A percentile compares a stretch with the other conserved stretches of the same genome.
Conservation (phyloP, 306 rosid genomes). For the Albizia julibrissin region DNA sequence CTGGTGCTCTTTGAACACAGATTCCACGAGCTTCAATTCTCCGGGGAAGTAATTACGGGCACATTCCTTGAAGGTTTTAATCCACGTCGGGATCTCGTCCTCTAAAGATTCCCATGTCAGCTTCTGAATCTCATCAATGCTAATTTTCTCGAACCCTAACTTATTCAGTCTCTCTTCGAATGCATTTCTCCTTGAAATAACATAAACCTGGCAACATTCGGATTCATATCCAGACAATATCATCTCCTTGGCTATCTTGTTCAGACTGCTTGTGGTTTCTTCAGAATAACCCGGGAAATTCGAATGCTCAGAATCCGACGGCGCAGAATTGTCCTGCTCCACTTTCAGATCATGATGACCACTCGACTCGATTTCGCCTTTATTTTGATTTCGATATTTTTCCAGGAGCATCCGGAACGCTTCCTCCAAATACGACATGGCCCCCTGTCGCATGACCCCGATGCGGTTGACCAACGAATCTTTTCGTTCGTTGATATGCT, state of each 20-base stretch:
- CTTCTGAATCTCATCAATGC: slow-evolving; percentile 59
- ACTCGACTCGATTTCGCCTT: slow-evolving; percentile 19
- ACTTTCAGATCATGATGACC: slow-evolving; percentile 27
- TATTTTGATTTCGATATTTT: slow-evolving; percentile 31
- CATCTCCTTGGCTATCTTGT: slow-evolving; percentile 48
- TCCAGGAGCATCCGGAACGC: slow-evolving; percentile 54
- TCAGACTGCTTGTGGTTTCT: slow-evolving; percentile 34
- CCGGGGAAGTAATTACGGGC: slow-evolving; percentile 33
- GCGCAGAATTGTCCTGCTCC: slow-evolving; percentile 24
- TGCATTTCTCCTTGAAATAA: slow-evolving; percentile 41
- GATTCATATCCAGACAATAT: slow-evolving; percentile 41
- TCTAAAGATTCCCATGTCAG: slow-evolving; percentile 64
- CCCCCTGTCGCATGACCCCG: slow-evolving; percentile 50
- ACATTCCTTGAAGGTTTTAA: slow-evolving; percentile 46
- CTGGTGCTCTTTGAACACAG: slow-evolving; percentile 29
- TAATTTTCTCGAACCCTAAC: slow-evolving; percentile 48
- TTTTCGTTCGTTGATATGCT: background rate
- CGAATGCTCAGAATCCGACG: slow-evolving; percentile 38
- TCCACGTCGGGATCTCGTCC: slow-evolving; percentile 57
- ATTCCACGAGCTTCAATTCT: slow-evolving; percentile 40
- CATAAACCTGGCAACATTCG: slow-evolving; percentile 50
- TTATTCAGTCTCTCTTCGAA: slow-evolving; percentile 43
- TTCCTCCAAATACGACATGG: slow-evolving; percentile 65
- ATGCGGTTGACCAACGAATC: slow-evolving; percentile 48
- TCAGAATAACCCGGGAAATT: slow-evolving; percentile 46